These are phyloP conservation scores for Trypanosoma grayi DNA, from an alignment of 208 protist genomes.

Conservation along the genomic window DNA sequence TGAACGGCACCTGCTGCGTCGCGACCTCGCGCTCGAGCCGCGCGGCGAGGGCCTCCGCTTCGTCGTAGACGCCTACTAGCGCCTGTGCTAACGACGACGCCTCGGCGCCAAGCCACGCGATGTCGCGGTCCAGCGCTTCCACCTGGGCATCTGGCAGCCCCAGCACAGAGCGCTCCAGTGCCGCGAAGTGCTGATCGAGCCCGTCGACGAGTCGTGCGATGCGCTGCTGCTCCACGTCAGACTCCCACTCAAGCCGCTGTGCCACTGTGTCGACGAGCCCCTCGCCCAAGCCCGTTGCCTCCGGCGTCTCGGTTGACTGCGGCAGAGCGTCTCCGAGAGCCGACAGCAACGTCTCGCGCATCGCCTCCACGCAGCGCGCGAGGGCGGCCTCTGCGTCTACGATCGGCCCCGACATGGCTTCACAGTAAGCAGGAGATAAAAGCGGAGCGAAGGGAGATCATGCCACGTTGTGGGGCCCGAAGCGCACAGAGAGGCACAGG, in stretches of 20 bases:
- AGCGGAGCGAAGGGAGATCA: not conserved
- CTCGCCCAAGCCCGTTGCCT: not conserved
- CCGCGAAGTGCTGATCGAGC: slow-evolving; percentile 34
- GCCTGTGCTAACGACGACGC: slow-evolving; percentile 42
- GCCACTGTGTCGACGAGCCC: slow-evolving; percentile 24
- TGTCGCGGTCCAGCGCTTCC: slow-evolving; percentile 53
- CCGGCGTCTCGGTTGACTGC: slow-evolving; percentile 37
- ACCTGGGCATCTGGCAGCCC: slow-evolving; percentile 64
- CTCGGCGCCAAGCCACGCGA: slow-evolving; percentile 50
- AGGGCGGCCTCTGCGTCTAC: slow-evolving; percentile 65
- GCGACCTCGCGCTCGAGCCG: slow-evolving; percentile 51
- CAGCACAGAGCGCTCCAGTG: slow-evolving; percentile 38
- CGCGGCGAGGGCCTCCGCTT: slow-evolving; percentile 48
- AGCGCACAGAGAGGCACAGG: slow-evolving; percentile 1
- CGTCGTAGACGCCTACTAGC: slow-evolving; percentile 73
- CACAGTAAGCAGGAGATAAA: not conserved
- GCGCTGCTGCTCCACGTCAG: slow-evolving; percentile 43
- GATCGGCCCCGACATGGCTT: slow-evolving; percentile 66
- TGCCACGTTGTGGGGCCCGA: not conserved
- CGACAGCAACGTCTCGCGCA: slow-evolving; percentile 40
- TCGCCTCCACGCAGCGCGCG: slow-evolving; percentile 48
- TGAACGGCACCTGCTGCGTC: slow-evolving; percentile 36
- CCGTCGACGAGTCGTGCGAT: slow-evolving; percentile 26
- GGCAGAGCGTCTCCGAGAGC: slow-evolving; percentile 68
- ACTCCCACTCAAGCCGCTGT: slow-evolving; percentile 75